Evolutionary conservation across 352 stramenopile species (phyloP), one percentile per base, ranked within the genome.

Genomic region (Pseudoperonospora humuli): DNA sequence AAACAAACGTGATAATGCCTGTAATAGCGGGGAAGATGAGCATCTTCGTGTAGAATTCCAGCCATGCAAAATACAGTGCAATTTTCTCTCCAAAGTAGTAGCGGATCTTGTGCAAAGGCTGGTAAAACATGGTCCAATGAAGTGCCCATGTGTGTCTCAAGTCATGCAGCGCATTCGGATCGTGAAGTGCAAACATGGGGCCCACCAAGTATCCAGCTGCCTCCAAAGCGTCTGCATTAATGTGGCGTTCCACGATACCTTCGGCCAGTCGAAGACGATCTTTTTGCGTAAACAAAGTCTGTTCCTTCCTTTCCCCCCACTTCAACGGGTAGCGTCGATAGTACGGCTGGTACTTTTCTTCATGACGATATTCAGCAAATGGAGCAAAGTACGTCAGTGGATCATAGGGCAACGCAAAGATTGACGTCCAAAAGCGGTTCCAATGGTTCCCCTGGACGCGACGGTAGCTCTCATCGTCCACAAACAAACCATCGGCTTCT

Each of bases 1-100:
- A 75, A 9, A 62, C 44, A 42, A 76, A 93, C 11, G 90, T 85
- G 37, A 88, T 74, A 36, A 95, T 65, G 11, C 86, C 86, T 0
- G 78, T 58, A 7, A 93, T 70, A 7, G 75, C 60, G 9, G 85
- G 83, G 27, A 93, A 71, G 1, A 95, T 15, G 3, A 96, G 68
- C 79, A 93, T 92, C 66, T 92, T 92, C n/a, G 86, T 96, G 67
- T 95, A 96, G 45, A 94, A 95, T 7, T 85, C 84, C 23, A 96
- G 68, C 74, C 84, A 96, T 7, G 83, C 84, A 55, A 96, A 96
- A 53, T 96, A 96, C 19, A 96, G 73, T 20, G 78, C 84, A 11
- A 95, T 77, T 45, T 90, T 88, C 46, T 96, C 84, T 40, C 87
- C 87, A 70, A 95, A 96, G 60, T 96, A 96, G 38, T 71, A 78